A percentile compares a stretch with the other conserved stretches of the same genome.
Evolutionary conservation across 2,329 filamentous ascomycete species (phyloP).

Genomic region (Cercospora nicotianae): DNA sequence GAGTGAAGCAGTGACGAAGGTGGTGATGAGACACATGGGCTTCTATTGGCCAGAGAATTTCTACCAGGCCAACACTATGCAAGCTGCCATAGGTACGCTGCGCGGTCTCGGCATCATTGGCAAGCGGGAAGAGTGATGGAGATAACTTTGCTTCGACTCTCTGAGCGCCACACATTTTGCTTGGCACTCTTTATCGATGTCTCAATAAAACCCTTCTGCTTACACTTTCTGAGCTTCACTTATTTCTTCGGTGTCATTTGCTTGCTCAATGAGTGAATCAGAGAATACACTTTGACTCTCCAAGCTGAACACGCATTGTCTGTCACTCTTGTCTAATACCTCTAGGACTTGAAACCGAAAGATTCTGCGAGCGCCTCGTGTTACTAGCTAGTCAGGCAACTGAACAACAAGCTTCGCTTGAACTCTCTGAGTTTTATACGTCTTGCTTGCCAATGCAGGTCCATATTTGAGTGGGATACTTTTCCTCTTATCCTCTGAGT

Average conservation of each 20-base stretch:
- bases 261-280: background rate
- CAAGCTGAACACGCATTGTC: background rate
- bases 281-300: background rate
- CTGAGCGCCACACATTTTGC: background rate
- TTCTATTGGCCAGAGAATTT: constrained; percentile 4
- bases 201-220: background rate
- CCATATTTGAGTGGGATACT: too few relatives aligned
- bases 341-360: too few relatives aligned
- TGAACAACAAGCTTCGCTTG: too few relatives aligned
- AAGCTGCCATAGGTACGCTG: background rate
- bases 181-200: background rate
- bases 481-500: too few relatives aligned
- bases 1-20: background rate
- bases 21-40: constrained; percentile 1
- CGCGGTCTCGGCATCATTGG: background rate
- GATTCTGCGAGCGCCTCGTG: too few relatives aligned
- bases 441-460: too few relatives aligned
- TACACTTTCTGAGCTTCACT: background rate
- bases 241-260: too few relatives aligned
- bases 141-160: background rate
- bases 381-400: too few relatives aligned
- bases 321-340: too few relatives aligned
- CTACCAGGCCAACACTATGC: background rate
- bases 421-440: too few relatives aligned
- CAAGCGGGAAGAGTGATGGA: background rate